A percentile compares a stretch with the other conserved stretches of the same genome.
Conservation (phyloP, 306 rosid genomes). For the Gynostemma pentaphyllum region DNA sequence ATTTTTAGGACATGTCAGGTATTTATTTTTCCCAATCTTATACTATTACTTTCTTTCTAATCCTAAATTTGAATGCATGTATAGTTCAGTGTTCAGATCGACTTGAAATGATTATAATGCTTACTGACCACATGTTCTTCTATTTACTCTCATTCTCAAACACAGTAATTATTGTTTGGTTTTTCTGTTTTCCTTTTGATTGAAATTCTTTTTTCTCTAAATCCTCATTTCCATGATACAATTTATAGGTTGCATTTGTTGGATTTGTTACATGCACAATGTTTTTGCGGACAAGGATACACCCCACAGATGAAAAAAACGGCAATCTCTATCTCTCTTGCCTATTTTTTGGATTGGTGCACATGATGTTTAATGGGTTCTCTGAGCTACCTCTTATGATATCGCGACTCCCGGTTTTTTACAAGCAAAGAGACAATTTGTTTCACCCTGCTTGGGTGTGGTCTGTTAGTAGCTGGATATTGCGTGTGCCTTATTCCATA, state of each 20-base stretch:
- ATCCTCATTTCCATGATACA: neutral
- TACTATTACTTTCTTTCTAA: neutral
- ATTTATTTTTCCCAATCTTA: neutral
- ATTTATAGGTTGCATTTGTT: constrained; percentile 67
- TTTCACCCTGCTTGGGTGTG: constrained; percentile 91
- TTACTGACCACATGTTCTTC: no score
- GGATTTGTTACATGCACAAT: constrained; percentile 71
- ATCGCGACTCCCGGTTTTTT: constrained; percentile 69
- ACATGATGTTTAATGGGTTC: constrained; percentile 88
- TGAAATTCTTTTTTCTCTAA: neutral
- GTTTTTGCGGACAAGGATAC: constrained; percentile 48
- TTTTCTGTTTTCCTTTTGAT: neutral
- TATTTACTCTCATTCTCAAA: no score
- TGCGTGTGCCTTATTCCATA: constrained; percentile 69
- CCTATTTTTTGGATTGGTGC: constrained; percentile 71
- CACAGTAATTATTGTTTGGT: neutral
- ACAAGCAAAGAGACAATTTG: constrained; percentile 77
- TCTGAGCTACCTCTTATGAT: constrained; percentile 78
- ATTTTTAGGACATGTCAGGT: constrained; percentile 79
- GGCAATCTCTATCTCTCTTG: constrained; percentile 72
- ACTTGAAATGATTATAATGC: no score
- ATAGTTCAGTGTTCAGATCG: no score
- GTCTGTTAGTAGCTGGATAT: constrained; percentile 61
- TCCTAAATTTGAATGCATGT: neutral
- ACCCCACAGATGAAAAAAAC: constrained; percentile 45